Base-by-base conservation (phyloP, 2,329 filamentous ascomycete species). In the Xylaria sp. region DNA sequence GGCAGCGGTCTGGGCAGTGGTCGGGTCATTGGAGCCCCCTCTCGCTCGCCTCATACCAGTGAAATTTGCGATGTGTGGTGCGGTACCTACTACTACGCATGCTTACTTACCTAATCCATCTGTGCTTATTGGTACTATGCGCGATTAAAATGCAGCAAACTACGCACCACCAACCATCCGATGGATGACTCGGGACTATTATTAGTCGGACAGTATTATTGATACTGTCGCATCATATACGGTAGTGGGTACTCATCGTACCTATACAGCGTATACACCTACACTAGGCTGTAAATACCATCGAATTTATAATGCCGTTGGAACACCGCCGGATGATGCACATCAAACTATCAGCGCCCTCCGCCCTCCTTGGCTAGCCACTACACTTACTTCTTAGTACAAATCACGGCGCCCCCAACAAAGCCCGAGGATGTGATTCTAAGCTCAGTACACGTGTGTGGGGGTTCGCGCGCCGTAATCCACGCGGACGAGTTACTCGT, bases 71-170 rank as follows among this genome's bases (percentile, higher is more conserved):
- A 47, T 47, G 19, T 27, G 24, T 27, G 24, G 24, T 27, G 24
- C 24, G 24, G 24, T 27, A 27, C 24, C 24, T 27, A 27, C 24
- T 27, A 27, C 4, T 50, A 27, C 4, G n/a, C 24, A 27, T 27
- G 24, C 24, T 27, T 27, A 50, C 9, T 50, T 12, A 24, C 30
- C 36, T 32, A n/a, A 48, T 59, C 55, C 59, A 58, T 58, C 27
- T 51, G n/a, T 34, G 11, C 48, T 51, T 11, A 19, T 17, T 47
- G 17, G 48, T 17, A 51, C 21, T 71, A 71, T 71, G 69, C 67
- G 69, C 69, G 69, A 71, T 71, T 71, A 65, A 71, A 69, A 61
- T 42, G 54, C 63, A 64, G 32, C 61, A 55, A 45, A 61, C 58
- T 61, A 30, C 53, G 32, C 54, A 50, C 50, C 53, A 11, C 53